Conservation (phyloP, 148 eudicot species). For the Fagopyrum esculentum region DNA sequence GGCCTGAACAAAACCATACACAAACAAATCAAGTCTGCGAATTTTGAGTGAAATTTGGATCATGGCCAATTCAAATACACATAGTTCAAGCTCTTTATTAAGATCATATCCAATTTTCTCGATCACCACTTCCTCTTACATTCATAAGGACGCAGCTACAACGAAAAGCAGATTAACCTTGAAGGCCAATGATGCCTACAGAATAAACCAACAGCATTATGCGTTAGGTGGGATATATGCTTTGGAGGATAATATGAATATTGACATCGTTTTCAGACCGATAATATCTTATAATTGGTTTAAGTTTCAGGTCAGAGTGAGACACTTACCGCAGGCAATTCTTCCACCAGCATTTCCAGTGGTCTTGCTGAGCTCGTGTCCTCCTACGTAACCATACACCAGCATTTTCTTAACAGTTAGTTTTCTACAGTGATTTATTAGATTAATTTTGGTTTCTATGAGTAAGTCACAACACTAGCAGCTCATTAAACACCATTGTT, state of each 20-base stretch:
- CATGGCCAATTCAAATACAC: not conserved
- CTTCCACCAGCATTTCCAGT: conserved; percentile 93
- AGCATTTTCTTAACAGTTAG: not conserved
- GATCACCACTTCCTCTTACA: not conserved
- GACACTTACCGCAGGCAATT: conserved; percentile 68
- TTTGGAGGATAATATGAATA: not conserved
- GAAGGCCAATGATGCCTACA: conserved; percentile 14
- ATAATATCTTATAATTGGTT: not conserved
- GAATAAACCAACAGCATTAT: not conserved
- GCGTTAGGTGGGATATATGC: not conserved
- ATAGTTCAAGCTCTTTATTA: not conserved
- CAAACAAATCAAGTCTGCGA: not conserved
- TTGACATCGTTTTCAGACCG: not conserved
- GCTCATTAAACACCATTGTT: not conserved
- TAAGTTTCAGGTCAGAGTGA: not conserved
- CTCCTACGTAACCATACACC: no score
- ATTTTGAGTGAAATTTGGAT: not conserved
- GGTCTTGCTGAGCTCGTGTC: conserved; percentile 91
- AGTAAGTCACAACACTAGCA: not conserved
- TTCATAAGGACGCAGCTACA: not conserved
- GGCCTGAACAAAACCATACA: not conserved
- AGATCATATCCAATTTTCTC: not conserved
- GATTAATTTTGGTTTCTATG: not conserved
- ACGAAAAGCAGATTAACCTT: not conserved
- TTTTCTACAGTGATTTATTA: not conserved